These are phyloP conservation scores for Phytopythium litorale DNA, from an alignment of 352 stramenopile species.

Conservation along the genomic window DNA sequence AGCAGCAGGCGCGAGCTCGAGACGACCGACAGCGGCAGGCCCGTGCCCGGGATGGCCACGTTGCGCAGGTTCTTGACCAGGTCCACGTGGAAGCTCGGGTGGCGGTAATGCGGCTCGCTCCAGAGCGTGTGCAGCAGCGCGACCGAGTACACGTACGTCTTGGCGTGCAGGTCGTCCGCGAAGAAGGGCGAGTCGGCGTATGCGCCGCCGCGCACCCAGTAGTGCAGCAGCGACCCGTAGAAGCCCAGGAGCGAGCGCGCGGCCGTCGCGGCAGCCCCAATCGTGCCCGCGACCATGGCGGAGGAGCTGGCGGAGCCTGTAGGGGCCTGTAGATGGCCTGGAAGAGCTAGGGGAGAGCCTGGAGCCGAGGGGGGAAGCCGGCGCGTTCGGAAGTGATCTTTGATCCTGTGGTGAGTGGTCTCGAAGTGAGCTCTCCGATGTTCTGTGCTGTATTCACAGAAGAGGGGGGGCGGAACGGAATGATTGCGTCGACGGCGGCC, in stretches of 20 bases:
- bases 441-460: background rate
- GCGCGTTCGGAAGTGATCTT: constrained; percentile 8
- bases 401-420: background rate
- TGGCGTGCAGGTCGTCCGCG: constrained; percentile 69
- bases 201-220: constrained; percentile 68
- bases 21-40: constrained; percentile 90
- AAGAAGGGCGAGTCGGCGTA: constrained; percentile 84
- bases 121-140: constrained; percentile 93
- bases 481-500: background rate
- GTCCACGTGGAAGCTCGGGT: constrained; percentile 93
- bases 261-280: constrained; percentile 18
- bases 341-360: no score
- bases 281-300: constrained; percentile 27
- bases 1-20: constrained; percentile 80
- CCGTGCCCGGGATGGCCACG: constrained; percentile 96
- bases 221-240: constrained; percentile 75
- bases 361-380: background rate
- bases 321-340: background rate
- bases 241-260: constrained; percentile 55
- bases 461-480: background rate
- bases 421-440: background rate
- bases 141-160: constrained; percentile 95
- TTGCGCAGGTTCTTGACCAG: constrained; percentile 97
- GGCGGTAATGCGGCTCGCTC: constrained; percentile 95
- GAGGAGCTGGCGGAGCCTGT: background rate